Conservation (phyloP, 2,329 filamentous ascomycete species). For the Verticillium zaregamsianum region DNA sequence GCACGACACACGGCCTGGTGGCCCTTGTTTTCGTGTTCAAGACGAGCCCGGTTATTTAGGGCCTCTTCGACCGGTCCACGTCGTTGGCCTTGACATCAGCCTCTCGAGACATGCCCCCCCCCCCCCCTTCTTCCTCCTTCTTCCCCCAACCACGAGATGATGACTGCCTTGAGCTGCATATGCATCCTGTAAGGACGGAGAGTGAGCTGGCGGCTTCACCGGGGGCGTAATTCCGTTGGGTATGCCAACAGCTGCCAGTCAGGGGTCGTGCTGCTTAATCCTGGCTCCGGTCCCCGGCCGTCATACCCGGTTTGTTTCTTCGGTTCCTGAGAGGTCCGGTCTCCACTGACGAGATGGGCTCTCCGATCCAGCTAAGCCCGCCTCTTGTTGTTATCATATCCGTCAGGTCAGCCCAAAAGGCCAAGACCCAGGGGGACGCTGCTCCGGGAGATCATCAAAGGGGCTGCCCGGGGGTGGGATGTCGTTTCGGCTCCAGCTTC, state of each 20-base stretch:
- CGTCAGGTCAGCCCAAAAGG: background rate
- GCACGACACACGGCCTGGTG: background rate
- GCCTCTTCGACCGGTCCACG: background rate
- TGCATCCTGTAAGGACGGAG: background rate
- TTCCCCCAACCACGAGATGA: background rate
- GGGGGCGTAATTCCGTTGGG: background rate
- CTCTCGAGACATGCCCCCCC: no score
- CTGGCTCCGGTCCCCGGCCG: slow-evolving; percentile 1
- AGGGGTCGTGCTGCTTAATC: background rate
- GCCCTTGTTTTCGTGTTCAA: background rate
- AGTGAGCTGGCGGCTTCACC: background rate
- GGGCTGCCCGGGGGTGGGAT: slow-evolving; percentile 3
- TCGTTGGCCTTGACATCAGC: background rate
- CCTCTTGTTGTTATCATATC: background rate
- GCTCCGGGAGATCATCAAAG: slow-evolving; percentile 14
- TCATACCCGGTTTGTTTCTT: slow-evolving; percentile 11
- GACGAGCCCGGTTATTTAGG: background rate
- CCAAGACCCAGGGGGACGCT: slow-evolving; percentile 5
- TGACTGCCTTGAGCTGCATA: background rate
- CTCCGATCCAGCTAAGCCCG: slow-evolving; percentile 9
- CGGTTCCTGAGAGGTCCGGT: slow-evolving; percentile 1
- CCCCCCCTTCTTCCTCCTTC: background rate
- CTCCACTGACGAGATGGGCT: slow-evolving; percentile 7
- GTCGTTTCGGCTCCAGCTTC: background rate
- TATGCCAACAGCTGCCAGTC: background rate